phyloP scores from a whole-genome alignment of 768 basidiomycete species.

The Mycena leptocephala region DNA sequence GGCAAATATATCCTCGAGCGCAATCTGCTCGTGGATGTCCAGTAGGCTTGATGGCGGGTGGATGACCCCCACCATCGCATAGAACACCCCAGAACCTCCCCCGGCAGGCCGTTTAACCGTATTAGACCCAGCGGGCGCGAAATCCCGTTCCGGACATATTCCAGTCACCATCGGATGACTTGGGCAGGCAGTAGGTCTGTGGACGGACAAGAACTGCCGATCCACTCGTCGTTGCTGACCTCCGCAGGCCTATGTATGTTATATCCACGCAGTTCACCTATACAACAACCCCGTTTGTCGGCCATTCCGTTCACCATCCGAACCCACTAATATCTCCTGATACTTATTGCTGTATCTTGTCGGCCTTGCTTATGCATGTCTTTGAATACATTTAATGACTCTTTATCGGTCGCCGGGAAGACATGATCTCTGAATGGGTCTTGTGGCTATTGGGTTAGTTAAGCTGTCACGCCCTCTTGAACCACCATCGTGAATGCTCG shows the following conservation, averaged over 20 bases:
- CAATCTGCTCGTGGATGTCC: conserved; percentile 89
- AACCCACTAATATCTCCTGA: conserved; percentile 21
- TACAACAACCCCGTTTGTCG: conserved; percentile 2
- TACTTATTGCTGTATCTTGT: conserved; percentile 1
- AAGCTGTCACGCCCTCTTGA: not conserved
- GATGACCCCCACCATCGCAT: conserved; percentile 26
- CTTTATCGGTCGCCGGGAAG: not conserved
- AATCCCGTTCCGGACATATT: conserved; percentile 7
- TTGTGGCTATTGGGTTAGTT: not conserved
- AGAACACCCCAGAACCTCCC: conserved; percentile 9
- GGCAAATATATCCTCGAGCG: conserved; percentile 98
- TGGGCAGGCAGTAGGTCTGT: conserved; percentile 1
- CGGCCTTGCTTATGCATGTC: too few species aligned
- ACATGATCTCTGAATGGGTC: too few species aligned
- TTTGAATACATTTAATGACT: conserved; percentile 15
- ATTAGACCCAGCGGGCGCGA: conserved; percentile 18
- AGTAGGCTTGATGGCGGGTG: conserved; percentile 58
- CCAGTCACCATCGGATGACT: too few species aligned
- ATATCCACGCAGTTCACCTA: conserved; percentile 18
- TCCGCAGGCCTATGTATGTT: conserved; percentile 23
- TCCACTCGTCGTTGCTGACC: conserved; percentile 21
- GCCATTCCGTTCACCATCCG: not conserved
- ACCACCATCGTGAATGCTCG: too few species aligned
- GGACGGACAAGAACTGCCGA: not conserved
- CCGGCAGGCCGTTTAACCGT: conserved; percentile 37